Percentiles rank a stretch among this genome's conserved stretches.
These are phyloP conservation scores for Balamuthia mandrillaris DNA, from an alignment of 208 protist genomes.

Conservation along the genomic window DNA sequence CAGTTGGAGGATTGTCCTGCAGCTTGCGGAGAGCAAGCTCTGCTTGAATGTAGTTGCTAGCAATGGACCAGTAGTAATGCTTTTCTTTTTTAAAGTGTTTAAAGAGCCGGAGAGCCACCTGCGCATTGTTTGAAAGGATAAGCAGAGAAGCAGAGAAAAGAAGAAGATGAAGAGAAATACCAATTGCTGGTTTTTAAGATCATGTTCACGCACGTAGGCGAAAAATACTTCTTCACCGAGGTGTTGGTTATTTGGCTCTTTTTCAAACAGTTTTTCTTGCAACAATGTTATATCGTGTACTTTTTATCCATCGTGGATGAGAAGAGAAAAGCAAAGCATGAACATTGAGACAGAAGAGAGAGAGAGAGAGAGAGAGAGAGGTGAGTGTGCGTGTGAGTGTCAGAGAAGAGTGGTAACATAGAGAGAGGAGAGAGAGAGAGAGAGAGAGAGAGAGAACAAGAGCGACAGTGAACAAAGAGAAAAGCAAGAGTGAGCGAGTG, in stretches of 20 bases:
- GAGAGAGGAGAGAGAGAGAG: too few relatives aligned
- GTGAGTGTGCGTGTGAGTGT: background rate
- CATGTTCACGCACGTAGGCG: background rate
- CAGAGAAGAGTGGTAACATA: background rate
- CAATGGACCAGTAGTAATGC: slow-evolving; percentile 34
- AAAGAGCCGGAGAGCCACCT: slow-evolving; percentile 23
- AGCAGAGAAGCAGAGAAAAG: background rate
- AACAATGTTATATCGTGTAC: background rate
- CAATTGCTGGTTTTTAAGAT: slow-evolving; percentile 18
- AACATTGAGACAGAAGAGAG: background rate
- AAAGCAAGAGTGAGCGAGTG: background rate
- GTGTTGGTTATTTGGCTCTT: background rate
- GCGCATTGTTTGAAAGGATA: background rate
- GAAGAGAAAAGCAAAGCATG: background rate
- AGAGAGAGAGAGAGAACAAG: too few relatives aligned
- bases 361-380: background rate
- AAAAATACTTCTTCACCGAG: slow-evolving; percentile 10
- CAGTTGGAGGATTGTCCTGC: background rate
- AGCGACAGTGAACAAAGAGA: background rate
- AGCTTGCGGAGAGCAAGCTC: background rate
- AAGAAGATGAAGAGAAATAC: background rate
- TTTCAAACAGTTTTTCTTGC: background rate
- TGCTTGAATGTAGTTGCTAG: slow-evolving; percentile 29
- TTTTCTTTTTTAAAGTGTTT: slow-evolving; percentile 14
- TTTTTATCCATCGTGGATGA: background rate